Evolutionary conservation across 441 rosid genomes (phyloP).

Genomic region (Populus hybrid): DNA sequence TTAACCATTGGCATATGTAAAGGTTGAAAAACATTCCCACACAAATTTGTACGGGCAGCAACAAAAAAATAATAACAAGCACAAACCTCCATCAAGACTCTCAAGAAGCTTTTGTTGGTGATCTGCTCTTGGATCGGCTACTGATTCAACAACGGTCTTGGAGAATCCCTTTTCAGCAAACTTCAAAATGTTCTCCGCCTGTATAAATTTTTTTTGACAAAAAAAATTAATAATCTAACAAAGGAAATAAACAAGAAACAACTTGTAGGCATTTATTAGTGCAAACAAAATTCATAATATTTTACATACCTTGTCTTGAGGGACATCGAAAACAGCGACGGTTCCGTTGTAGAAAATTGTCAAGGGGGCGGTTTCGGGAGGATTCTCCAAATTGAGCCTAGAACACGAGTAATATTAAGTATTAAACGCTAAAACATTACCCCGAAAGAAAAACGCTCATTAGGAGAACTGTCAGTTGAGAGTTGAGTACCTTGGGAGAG

Average conservation of each 20-base stretch:
- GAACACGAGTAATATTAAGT: too few species aligned
- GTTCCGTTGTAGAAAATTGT: slow-evolving; percentile 85
- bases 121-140: slow-evolving; percentile 7
- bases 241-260: not conserved
- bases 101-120: slow-evolving; percentile 41
- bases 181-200: slow-evolving; percentile 68
- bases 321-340: slow-evolving; percentile 63
- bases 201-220: not conserved
- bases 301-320: slow-evolving; percentile 47
- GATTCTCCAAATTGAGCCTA: slow-evolving; percentile 27
- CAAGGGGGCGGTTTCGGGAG: slow-evolving; percentile 49
- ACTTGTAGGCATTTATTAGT: not conserved
- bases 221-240: not conserved
- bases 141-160: slow-evolving; percentile 18
- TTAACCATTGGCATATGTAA: not conserved
- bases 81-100: slow-evolving; percentile 60
- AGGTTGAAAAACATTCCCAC: not conserved
- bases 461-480: too few species aligned
- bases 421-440: not conserved
- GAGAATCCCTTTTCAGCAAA: slow-evolving; percentile 48
- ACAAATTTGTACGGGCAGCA: not conserved
- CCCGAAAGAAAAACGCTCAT: too few species aligned
- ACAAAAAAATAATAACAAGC: not conserved
- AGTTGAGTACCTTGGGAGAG: slow-evolving; percentile 35
- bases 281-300: not conserved